Conservation (phyloP, 1,284 basidiomycete genomes). For the Fistulina hepatica region DNA sequence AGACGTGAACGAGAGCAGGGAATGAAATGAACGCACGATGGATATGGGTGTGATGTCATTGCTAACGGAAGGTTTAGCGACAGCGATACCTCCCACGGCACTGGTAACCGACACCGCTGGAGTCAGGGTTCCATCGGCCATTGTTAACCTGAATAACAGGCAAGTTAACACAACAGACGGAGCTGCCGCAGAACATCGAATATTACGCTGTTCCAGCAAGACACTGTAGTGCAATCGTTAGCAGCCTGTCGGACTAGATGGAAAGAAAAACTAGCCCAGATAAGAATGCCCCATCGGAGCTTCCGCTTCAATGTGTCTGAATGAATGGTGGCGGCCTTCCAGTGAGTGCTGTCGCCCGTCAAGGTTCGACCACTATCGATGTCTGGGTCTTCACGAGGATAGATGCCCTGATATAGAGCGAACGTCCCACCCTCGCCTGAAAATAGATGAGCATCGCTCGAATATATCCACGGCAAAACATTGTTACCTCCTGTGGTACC, state of each 20-base stretch:
- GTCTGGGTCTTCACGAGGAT: conserved; percentile 35
- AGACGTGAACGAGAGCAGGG: conserved; percentile 12
- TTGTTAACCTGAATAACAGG: conserved; percentile 34
- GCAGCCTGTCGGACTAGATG: conserved; percentile 7
- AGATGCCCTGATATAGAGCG: conserved; percentile 51
- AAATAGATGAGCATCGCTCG: not conserved
- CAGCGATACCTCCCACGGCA: conserved; percentile 54
- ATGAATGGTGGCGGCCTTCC: conserved; percentile 9
- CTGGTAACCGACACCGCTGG: conserved; percentile 60
- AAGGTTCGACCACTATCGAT: conserved; percentile 41
- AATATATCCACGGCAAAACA: not conserved
- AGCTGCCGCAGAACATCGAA: not conserved
- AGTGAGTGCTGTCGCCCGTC: conserved; percentile 36
- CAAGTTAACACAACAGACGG: not conserved
- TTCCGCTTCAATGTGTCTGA: conserved; percentile 19
- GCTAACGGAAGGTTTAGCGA: conserved; percentile 40
- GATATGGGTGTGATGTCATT: conserved; percentile 45
- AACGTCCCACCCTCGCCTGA: conserved; percentile 56
- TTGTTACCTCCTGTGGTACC: conserved; percentile 43
- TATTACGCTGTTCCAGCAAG: conserved; percentile 30
- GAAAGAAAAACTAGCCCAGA: conserved; percentile 32
- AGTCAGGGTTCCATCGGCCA: conserved; percentile 53
- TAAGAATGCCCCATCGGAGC: conserved; percentile 37
- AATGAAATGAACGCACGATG: too few relatives aligned
- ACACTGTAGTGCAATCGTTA: conserved; percentile 20